Evolutionary conservation across 805 yeast species (phyloP), one percentile per base, ranked within the genome.

Genomic region (Metschnikowia sp.): DNA sequence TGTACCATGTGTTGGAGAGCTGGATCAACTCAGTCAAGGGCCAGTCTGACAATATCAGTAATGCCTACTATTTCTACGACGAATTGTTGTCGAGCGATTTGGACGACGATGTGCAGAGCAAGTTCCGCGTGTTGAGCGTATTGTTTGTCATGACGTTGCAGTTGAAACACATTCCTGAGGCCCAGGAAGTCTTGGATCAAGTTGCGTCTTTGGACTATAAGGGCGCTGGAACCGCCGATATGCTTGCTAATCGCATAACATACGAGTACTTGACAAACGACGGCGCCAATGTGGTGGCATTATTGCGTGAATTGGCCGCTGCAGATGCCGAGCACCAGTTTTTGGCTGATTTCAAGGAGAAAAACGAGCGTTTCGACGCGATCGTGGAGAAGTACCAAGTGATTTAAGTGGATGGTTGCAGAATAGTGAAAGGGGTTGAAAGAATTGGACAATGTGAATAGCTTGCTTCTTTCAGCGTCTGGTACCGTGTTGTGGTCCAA

Each of bases 101-200:
- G 39, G 72, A 69, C 36, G 68, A 64, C 38, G 76, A 71, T 43
- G 49, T 58, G 5, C 62, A 57, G 36, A 70, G 73, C 22, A 66
- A 66, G 51, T 64, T 60, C 54, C 64, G 60, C 47, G 50, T 68
- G 13, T 76, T 86, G 55, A 64, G 57, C 45, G 83, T 86, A 35
- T 79, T 89, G 59, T 77, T 89, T 38, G 85, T 83, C 10, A 75
- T 90, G 50, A 89, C 91, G 52, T 68, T 91, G 57, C 89, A 88
- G 69, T 78, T 89, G 63, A 81, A 83, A 42, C 86, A 91, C 60
- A 72, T 81, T 47, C 92, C 91, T 2, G 97, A 92, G 68, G 91
- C 96, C 9, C 77, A 78, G 49, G 88, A 87, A 52, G 72, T 83
- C 33, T 54, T 66, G 50, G 51, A 55, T 35, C 74, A 69, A 54